Evolutionary conservation across 257 asterid genomes (phyloP).

Genomic region (Eustoma russellianum): DNA sequence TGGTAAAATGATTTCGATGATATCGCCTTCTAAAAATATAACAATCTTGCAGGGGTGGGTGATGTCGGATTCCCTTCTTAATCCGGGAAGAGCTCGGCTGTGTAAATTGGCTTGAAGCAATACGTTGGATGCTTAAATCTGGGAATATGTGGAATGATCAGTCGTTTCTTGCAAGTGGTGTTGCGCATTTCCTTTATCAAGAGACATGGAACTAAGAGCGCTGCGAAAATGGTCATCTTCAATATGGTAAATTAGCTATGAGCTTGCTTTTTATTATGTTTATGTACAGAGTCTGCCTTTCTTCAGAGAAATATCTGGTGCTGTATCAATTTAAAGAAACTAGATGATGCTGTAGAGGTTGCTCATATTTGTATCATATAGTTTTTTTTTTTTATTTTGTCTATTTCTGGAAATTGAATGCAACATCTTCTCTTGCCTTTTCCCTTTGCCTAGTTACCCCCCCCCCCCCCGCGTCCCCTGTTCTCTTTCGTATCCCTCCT

Average conservation of each 20-base stretch:
- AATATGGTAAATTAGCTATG: not conserved
- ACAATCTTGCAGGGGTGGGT: constrained; percentile 73
- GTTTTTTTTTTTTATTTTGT: too few species aligned
- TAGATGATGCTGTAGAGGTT: not conserved
- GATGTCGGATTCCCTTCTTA: constrained; percentile 88
- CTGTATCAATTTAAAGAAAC: not conserved
- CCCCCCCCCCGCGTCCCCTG: not conserved
- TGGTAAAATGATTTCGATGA: not conserved
- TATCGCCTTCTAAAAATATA: constrained; percentile 6
- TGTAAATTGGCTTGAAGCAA: constrained; percentile 39
- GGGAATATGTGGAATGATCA: not conserved
- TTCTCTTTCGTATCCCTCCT: not conserved
- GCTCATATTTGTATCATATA: not conserved
- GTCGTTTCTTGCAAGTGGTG: not conserved
- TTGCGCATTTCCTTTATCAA: not conserved
- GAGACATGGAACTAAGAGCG: constrained; percentile 1
- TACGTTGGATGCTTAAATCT: not conserved
- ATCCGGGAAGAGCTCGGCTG: constrained; percentile 85
- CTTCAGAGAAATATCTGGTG: not conserved
- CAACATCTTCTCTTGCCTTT: not conserved
- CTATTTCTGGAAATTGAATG: not conserved
- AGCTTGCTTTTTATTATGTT: not conserved
- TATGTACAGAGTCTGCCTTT: constrained; percentile 8
- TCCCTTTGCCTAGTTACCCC: not conserved
- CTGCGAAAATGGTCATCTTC: not conserved